Evolutionary conservation across 2,329 filamentous ascomycete species (phyloP).

Genomic region (Sclerotinia sclerotiorum): DNA sequence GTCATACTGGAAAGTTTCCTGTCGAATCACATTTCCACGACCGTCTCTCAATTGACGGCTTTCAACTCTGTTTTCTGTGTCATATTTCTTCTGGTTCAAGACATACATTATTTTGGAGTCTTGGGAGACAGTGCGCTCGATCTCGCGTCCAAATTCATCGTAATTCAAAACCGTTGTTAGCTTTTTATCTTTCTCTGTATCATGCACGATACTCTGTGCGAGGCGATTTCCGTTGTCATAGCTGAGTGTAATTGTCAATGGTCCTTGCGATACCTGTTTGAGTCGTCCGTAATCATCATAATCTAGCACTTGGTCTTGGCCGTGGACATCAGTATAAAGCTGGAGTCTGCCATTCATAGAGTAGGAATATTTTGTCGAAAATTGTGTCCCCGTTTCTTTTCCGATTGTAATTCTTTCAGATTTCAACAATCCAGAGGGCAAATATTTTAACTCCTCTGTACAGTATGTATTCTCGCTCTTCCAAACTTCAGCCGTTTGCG

Average conservation of each 20-base stretch:
- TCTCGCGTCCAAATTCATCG: not conserved
- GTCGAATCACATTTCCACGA: not conserved
- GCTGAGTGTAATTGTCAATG: not conserved
- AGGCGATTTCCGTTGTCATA: not conserved
- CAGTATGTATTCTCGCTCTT: not conserved
- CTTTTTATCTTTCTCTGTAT: not conserved
- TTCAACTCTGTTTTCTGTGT: not conserved
- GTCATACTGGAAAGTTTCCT: not conserved
- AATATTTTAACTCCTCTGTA: not conserved
- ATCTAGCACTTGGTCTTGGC: not conserved
- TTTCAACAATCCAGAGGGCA: not conserved
- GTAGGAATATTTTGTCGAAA: not conserved
- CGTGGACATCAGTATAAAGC: not conserved
- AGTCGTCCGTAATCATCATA: not conserved
- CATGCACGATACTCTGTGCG: not conserved
- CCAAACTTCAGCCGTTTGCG: not conserved
- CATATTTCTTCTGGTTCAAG: not conserved
- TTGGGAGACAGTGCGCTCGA: not conserved
- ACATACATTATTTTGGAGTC: not conserved
- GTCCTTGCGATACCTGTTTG: not conserved
- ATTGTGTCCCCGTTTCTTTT: not conserved
- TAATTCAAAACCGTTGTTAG: not conserved
- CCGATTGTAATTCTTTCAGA: not conserved
- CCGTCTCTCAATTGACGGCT: not conserved
- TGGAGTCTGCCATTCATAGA: slow-evolving; percentile 2